Percentiles rank a stretch among this genome's conserved stretches.
These are phyloP conservation scores for Decorospora gaudefroyi DNA, from an alignment of 2,329 filamentous ascomycete genomes.

Conservation along the genomic window DNA sequence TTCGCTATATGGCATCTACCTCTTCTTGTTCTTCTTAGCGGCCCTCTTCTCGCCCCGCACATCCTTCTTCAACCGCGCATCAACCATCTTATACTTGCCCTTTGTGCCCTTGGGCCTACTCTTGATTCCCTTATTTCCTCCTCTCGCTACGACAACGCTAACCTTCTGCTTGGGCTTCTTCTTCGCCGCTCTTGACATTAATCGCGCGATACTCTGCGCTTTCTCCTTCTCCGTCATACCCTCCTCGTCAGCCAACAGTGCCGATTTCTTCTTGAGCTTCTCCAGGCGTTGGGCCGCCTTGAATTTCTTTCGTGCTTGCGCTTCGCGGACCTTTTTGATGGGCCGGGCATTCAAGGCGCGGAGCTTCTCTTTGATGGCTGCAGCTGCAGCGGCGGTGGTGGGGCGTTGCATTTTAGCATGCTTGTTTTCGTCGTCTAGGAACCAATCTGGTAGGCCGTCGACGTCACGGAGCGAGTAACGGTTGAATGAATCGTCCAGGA, in stretches of 20 bases:
- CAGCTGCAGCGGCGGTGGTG: slow-evolving; percentile 86
- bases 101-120: slow-evolving; percentile 90
- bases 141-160: slow-evolving; percentile 86
- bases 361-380: slow-evolving; percentile 91
- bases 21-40: slow-evolving; percentile 69
- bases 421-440: slow-evolving; percentile 84
- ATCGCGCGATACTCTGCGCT: slow-evolving; percentile 76
- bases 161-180: slow-evolving; percentile 84
- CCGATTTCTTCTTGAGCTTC: slow-evolving; percentile 97
- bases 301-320: slow-evolving; percentile 95
- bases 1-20: too few species aligned
- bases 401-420: slow-evolving; percentile 86
- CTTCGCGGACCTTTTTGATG: slow-evolving; percentile 98
- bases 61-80: slow-evolving; percentile 95
- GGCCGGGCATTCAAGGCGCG: slow-evolving; percentile 91
- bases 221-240: slow-evolving; percentile 96
- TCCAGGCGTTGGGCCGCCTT: slow-evolving; percentile 88
- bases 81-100: slow-evolving; percentile 97
- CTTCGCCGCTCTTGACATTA: slow-evolving; percentile 80
- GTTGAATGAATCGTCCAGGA: slow-evolving; percentile 92
- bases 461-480: slow-evolving; percentile 87
- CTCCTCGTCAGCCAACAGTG: slow-evolving; percentile 84
- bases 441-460: slow-evolving; percentile 96
- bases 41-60: slow-evolving; percentile 81
- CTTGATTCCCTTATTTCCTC: slow-evolving; percentile 80